Evolutionary conservation across 1,284 basidiomycete species (phyloP).

Genomic region (Ceratorhiza oryzae-sativae): DNA sequence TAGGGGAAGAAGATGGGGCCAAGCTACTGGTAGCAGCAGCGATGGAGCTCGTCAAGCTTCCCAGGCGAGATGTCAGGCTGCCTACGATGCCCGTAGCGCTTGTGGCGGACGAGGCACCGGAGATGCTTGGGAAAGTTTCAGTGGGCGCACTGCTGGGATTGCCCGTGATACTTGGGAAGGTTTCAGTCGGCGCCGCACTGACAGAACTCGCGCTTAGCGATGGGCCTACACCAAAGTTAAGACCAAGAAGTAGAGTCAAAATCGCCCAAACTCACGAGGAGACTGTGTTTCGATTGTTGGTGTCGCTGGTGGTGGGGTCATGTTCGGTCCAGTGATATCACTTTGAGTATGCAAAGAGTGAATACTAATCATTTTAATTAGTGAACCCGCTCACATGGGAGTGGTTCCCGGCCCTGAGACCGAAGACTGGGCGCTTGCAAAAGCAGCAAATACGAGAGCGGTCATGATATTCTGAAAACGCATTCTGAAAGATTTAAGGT

Average conservation of each 20-base stretch:
- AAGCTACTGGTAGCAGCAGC: neutral
- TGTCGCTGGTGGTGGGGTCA: conserved; percentile 2
- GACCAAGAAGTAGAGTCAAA: neutral
- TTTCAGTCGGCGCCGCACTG: conserved; percentile 4
- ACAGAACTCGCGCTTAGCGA: neutral
- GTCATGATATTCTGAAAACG: conserved; percentile 24
- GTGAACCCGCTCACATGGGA: conserved; percentile 7
- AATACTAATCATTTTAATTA: neutral
- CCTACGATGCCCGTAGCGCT: neutral
- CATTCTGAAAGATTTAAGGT: conserved; percentile 2
- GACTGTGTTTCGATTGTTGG: conserved; percentile 26
- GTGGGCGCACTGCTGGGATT: neutral
- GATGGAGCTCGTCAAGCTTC: neutral
- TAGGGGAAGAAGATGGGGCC: neutral
- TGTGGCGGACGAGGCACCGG: too few species aligned
- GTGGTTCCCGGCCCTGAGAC: neutral
- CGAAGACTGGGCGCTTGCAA: conserved; percentile 6
- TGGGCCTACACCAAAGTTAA: neutral
- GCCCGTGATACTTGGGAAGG: neutral
- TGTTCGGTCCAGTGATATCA: conserved; percentile 18
- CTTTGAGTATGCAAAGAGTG: neutral
- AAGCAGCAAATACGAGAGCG: conserved; percentile 6
- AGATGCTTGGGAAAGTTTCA: neutral
- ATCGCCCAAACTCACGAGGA: conserved; percentile 8
- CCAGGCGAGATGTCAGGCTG: neutral